Conservation (phyloP, 1,284 basidiomycete species). For the Moniliophthora roreri region DNA sequence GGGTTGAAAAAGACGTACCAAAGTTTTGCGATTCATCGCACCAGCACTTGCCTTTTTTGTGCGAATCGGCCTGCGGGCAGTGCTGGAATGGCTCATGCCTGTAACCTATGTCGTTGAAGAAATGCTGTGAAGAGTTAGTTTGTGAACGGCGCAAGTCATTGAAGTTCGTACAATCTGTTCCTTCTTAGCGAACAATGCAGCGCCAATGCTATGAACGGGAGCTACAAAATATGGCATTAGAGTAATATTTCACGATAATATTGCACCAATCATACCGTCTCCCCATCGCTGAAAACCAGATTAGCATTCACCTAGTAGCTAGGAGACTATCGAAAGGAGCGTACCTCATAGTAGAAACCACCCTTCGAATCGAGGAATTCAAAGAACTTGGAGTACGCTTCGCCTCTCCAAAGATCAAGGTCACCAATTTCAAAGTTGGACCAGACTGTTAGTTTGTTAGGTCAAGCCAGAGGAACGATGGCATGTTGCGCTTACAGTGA, state of each 20-base stretch:
- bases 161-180: conserved; percentile 61
- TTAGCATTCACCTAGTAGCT: conserved; percentile 6
- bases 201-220: conserved; percentile 76
- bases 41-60: conserved; percentile 67
- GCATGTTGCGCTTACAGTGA: conserved; percentile 62
- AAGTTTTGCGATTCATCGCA: conserved; percentile 65
- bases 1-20: conserved; percentile 37
- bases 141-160: not conserved
- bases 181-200: conserved; percentile 77
- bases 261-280: conserved; percentile 52
- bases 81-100: conserved; percentile 82
- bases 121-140: conserved; percentile 45
- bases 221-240: not conserved
- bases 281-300: conserved; percentile 67
- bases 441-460: conserved; percentile 59
- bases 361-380: conserved; percentile 81
- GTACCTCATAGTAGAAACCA: conserved; percentile 90
- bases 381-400: conserved; percentile 86
- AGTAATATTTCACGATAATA: not conserved
- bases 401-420: conserved; percentile 80
- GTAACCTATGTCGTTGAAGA: conserved; percentile 69
- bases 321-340: conserved; percentile 6
- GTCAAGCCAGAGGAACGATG: not conserved
- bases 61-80: conserved; percentile 63
- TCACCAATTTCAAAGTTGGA: conserved; percentile 90